Evolutionary conservation across 257 asterid species (phyloP).

Genomic region (Schizonepeta tenuifolia): DNA sequence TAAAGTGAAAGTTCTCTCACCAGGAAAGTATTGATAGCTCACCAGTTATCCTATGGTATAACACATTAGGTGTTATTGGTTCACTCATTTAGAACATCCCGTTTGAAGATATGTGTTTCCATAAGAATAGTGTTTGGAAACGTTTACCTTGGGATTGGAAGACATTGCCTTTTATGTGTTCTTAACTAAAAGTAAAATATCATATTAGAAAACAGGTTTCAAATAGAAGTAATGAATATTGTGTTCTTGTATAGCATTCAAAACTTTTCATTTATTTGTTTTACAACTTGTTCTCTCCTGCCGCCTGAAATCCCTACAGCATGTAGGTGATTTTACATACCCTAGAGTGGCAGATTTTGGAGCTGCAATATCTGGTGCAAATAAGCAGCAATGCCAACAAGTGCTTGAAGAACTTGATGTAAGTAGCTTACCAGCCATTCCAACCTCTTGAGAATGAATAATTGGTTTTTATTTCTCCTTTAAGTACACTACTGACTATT

Average conservation of each 20-base stretch:
- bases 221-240: slow-evolving; percentile 15
- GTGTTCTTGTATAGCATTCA: slow-evolving; percentile 11
- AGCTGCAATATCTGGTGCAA: slow-evolving; percentile 98
- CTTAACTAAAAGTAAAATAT: neutral
- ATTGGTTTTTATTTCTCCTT: neutral
- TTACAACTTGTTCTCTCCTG: slow-evolving; percentile 32
- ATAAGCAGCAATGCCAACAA: slow-evolving; percentile 82
- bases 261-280: slow-evolving; percentile 15
- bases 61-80: slow-evolving; percentile 15
- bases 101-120: slow-evolving; percentile 11
- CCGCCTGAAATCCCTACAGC: slow-evolving; percentile 65
- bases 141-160: slow-evolving; percentile 4
- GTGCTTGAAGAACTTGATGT: slow-evolving; percentile 99
- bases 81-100: neutral
- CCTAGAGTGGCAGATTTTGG: slow-evolving; percentile 99
- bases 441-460: slow-evolving; percentile 6
- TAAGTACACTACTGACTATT: slow-evolving; percentile 1
- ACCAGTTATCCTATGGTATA: neutral
- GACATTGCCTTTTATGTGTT: neutral
- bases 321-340: slow-evolving; percentile 90
- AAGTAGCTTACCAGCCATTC: slow-evolving; percentile 50
- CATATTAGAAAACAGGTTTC: neutral
- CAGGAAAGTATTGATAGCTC: slow-evolving; percentile 23
- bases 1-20: slow-evolving; percentile 18
- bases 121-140: neutral